Conservation (phyloP, 352 stramenopile species). For the Pythium coloratum region DNA sequence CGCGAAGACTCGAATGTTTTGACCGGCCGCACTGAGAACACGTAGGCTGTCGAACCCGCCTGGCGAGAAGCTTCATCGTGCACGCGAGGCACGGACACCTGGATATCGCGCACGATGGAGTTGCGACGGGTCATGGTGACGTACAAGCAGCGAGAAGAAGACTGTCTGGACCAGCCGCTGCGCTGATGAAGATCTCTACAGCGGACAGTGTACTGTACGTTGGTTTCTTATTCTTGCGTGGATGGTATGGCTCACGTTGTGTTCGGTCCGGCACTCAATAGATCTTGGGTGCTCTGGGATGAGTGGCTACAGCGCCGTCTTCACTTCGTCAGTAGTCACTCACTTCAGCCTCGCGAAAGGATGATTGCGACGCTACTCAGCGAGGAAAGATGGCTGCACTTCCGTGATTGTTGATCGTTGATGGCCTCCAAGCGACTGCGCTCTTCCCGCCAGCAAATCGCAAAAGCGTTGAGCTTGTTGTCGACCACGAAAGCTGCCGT, state of each 20-base stretch:
- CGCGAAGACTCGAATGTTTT: constrained; percentile 13
- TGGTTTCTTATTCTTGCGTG: background rate
- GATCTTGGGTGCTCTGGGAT: background rate
- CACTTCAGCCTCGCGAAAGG: background rate
- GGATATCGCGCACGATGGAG: constrained; percentile 48
- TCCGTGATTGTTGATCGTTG: background rate
- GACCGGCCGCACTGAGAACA: constrained; percentile 44
- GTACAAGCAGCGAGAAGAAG: background rate
- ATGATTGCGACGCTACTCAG: background rate
- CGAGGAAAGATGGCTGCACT: background rate
- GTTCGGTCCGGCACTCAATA: background rate
- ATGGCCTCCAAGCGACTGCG: background rate
- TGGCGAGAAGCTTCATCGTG: constrained; percentile 20
- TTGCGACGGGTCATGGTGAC: constrained; percentile 2
- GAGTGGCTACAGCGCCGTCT: background rate
- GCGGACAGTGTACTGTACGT: too few relatives aligned
- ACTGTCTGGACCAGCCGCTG: background rate
- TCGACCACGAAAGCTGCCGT: too few relatives aligned
- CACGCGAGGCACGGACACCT: constrained; percentile 45
- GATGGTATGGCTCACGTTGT: background rate
- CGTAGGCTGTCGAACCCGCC: constrained; percentile 39
- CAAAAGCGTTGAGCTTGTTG: background rate
- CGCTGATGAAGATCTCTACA: too few relatives aligned
- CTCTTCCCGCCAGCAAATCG: background rate
- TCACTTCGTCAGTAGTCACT: background rate